A percentile compares a stretch with the other conserved stretches of the same genome.
These are phyloP conservation scores for Xylariaceae sp. DNA, from an alignment of 2,329 filamentous ascomycete genomes.

Conservation along the genomic window DNA sequence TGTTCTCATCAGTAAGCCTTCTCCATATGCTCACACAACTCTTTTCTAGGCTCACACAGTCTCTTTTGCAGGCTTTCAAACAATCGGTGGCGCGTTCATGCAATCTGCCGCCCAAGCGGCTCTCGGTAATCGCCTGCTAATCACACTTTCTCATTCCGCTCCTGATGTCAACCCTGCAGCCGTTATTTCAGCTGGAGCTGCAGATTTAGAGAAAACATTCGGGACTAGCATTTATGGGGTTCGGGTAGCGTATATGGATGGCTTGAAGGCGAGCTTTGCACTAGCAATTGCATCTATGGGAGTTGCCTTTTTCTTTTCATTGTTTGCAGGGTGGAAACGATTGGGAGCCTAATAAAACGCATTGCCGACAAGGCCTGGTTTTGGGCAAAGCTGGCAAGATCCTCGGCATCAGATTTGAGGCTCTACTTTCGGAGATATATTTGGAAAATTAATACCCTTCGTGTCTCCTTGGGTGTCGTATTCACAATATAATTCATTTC, in stretches of 20 bases:
- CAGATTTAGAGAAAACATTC: background rate
- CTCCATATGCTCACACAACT: background rate
- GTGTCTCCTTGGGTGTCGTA: no score
- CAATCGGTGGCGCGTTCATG: background rate
- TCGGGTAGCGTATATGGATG: background rate
- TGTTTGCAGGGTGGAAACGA: no score
- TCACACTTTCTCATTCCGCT: background rate
- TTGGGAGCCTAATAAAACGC: no score
- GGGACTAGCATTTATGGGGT: background rate
- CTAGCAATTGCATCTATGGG: no score
- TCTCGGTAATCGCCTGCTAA: background rate
- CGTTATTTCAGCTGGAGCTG: background rate
- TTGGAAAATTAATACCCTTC: no score
- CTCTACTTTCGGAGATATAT: no score
- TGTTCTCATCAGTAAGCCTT: background rate
- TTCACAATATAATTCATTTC: no score
- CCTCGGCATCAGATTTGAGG: no score
- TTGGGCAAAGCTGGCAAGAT: no score
- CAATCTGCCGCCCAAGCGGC: background rate
- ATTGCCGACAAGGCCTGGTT: no score
- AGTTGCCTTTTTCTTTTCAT: no score
- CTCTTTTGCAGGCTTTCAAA: background rate
- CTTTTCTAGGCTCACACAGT: background rate
- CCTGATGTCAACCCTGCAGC: background rate
- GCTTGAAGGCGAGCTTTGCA: no score